Base-by-base conservation (phyloP, 2,329 filamentous ascomycete genomes). In the Xylariales sp. region DNA sequence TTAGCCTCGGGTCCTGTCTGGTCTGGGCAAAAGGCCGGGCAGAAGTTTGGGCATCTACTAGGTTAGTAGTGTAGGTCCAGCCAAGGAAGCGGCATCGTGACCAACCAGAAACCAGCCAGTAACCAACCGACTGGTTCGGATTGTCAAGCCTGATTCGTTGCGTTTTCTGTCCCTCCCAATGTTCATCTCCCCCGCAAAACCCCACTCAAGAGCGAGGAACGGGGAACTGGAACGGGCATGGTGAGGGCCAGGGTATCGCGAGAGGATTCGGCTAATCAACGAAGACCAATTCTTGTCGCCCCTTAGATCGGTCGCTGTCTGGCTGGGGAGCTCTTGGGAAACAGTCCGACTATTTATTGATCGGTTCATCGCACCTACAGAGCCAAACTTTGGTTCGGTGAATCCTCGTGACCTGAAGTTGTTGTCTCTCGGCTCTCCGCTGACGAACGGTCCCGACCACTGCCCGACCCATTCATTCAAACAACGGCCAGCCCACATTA, bases 131-230 rank as follows among this genome's bases (percentile, higher is more conserved):
- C 58, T 41, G 62, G 62, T 62, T 60, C 52, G 57, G 52, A 49
- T 34, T 56, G 45, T 46, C 55, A 59, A 23, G 32, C 58, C 53
- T 62, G 64, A 58, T 62, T 53, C 58, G 53, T 54, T 46, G 46
- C 50, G 4, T 46, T 43, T 18, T 34, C 39, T 61, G 59, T 64
- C 6, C 48, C 52, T 32, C 45, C 56, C 54, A 63, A 66, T 30
- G 34, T 59, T 46, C 41, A 28, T 62, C 62, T 66, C 58, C 66
- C 68, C 68, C 68, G 62, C 68, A 68, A 66, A 64, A 41, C 54
- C 55, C 64, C 58, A 62, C 58, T 58, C 14, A 41, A 41, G 23
- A 46, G 45, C 46, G 50, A 50, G 62, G 53, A 54, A 59, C 45
- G 39, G 39, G 36, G 54, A 4, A 43, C 39, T 56, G 54, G 50